Conservation (phyloP, 164 flowering plant species). For the Liriodendron chinense region DNA sequence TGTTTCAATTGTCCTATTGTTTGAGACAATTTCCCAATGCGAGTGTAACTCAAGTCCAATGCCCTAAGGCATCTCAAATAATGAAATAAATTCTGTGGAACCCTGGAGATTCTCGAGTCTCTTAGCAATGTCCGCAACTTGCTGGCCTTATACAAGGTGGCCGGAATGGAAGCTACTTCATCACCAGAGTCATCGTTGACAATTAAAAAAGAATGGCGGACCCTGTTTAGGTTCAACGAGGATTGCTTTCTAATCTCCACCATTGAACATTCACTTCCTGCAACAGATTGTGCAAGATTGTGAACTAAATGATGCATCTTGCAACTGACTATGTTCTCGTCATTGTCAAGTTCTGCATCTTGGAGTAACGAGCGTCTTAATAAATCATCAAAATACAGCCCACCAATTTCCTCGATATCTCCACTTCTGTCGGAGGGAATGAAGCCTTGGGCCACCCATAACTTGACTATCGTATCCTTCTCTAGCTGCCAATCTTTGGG, state of each 20-base stretch:
- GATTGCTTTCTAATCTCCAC: not conserved
- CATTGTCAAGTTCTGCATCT: not conserved
- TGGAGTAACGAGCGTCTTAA: constrained; percentile 18
- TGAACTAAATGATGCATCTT: constrained; percentile 14
- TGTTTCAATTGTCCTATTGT: not conserved
- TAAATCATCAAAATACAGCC: constrained; percentile 3
- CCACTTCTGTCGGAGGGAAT: not conserved
- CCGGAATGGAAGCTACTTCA: not conserved
- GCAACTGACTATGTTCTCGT: too few relatives aligned
- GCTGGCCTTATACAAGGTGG: not conserved
- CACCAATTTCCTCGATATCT: constrained; percentile 7
- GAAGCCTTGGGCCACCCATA: constrained; percentile 22
- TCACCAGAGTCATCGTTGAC: not conserved
- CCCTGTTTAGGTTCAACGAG: not conserved
- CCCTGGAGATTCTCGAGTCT: not conserved
- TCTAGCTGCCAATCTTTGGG: not conserved
- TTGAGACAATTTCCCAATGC: not conserved
- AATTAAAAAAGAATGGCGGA: not conserved
- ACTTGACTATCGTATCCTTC: not conserved
- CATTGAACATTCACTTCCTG: not conserved
- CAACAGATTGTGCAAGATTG: constrained; percentile 2
- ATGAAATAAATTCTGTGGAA: not conserved
- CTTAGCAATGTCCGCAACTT: not conserved
- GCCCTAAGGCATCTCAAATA: not conserved
- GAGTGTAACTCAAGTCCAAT: not conserved